Conservation (phyloP, 352 stramenopile species). For the Pythium guiyangense region DNA sequence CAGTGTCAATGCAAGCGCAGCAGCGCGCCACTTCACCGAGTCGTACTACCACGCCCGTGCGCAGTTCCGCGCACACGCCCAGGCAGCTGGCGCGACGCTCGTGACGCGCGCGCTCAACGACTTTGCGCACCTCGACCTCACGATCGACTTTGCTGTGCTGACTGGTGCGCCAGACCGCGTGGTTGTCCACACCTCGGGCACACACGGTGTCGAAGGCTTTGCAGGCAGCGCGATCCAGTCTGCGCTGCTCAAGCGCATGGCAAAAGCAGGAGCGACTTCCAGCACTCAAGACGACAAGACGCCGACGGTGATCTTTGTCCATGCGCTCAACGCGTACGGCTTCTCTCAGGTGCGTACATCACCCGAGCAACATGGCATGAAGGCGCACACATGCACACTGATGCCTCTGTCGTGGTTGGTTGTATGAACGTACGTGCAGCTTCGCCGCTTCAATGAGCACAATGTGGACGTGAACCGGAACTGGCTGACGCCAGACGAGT, state of each 20-base stretch:
- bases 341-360: constrained; percentile 56
- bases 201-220: constrained; percentile 80
- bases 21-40: constrained; percentile 44
- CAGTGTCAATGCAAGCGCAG: too few species aligned
- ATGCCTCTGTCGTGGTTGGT: too few species aligned
- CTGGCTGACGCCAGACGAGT: constrained; percentile 56
- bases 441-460: constrained; percentile 90
- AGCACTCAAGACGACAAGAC: constrained; percentile 6
- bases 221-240: constrained; percentile 81
- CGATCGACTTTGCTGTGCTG: constrained; percentile 63
- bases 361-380: too few species aligned
- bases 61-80: constrained; percentile 44
- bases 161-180: constrained; percentile 37
- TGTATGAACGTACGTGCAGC: constrained; percentile 10
- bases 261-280: neutral
- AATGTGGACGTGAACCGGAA: constrained; percentile 95
- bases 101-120: constrained; percentile 43
- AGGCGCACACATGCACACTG: neutral
- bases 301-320: constrained; percentile 88
- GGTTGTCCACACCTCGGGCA: constrained; percentile 76
- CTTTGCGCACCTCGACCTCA: constrained; percentile 42
- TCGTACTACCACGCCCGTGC: constrained; percentile 64
- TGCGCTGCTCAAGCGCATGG: constrained; percentile 30
- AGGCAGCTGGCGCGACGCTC: constrained; percentile 29
- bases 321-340: constrained; percentile 91